Base-by-base conservation (phyloP, 179 eudicot genomes). In the Spinacia oleracea region DNA sequence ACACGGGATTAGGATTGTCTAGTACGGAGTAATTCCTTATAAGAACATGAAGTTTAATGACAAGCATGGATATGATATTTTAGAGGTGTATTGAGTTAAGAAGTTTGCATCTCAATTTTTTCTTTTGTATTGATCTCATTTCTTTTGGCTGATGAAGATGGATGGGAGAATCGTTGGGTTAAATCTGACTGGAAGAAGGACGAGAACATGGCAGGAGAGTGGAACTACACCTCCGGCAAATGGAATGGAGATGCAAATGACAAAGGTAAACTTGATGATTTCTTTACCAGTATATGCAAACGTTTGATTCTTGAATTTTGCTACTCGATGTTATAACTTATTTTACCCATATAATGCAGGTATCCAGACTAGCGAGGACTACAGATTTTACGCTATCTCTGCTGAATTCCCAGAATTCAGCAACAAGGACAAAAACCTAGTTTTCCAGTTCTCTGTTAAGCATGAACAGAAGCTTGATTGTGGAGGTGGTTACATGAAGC, bases 401-500 rank as follows among this genome's bases (percentile, higher is more conserved):
- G 98, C 98, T 68, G 92, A 95, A 83, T 93, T 72, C 79, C 98
- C 97, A 8, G 95, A 93, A 77, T 91, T 95, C 85, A 93, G 97
- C 94, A 95, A 95, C 87, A 95, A 93, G 89, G 97, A 90, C 34
- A 91, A 91, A 81, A 93, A 95, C 14, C 75, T 95, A 74, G 97
- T 95, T 74, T 93, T 95, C 88, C 98, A 95, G 71, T 95, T 91
- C 81, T 93, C 96, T 74, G 94, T 91, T 59, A 93, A 93, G 95
- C 97, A 90, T 77, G 98, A 95, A 76, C 98, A 93, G 84, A 91
- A 93, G 79, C 97, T 95, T 74, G 98, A 95, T 75, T 95, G 98
- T 80, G 98, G 98, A 86, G 98, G 98, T 83, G 98, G 98, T 74
- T 95, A 95, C 90, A 95, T 95, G 95, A 95, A 95, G 86, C 85